Evolutionary conservation across 2,329 filamentous ascomycete species (phyloP), one percentile per base, ranked within the genome.

Genomic region (Colletotrichum lini): DNA sequence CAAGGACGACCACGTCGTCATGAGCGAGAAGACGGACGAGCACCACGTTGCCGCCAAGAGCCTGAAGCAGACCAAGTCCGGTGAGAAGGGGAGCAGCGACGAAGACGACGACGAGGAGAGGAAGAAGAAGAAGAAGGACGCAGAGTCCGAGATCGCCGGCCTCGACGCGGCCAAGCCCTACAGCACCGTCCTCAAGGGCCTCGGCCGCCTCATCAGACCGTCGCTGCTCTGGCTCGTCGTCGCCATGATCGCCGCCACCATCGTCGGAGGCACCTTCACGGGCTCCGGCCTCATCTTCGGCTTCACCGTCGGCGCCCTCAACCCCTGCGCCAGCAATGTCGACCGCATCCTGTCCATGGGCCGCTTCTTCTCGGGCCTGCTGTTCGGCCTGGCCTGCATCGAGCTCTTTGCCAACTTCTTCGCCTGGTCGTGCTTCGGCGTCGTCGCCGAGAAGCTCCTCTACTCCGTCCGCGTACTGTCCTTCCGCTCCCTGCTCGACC

Each of bases 211-310:
- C 6, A 42, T 77, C 26, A 75, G 77, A 3, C 78, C 78, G 0
- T 89, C 86, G 70, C 65, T 78, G 2, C 59, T 62, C 40, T 80
- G 76, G 75, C 57, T 90, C 0, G 64, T 85, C 1, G 54, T 87
- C 10, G 88, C 86, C 0, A 80, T 90, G 15, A 79, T 87, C 10
- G 85, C 84, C 6, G 83, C 88, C 0, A 79, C 82, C 56, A 79
- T 90, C 47, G 87, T 90, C 5, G 89, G 89, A 9, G 85, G 84
- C 15, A 86, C 89, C 1, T 91, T 88, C 77, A 87, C 87, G 21
- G 88, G 84, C 0, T 85, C 87, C 58, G 89, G 87, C 21, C 80
- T 90, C 6, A 87, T 92, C 50, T 91, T 92, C 70, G 90, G 89
- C 56, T 86, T 89, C 76, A 88, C 87, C 1, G 84, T 92, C 54